Evolutionary conservation across 2,329 filamentous ascomycete genomes (phyloP), one percentile per base, ranked within the genome.

Genomic region (Hymenoscyphus albidus): DNA sequence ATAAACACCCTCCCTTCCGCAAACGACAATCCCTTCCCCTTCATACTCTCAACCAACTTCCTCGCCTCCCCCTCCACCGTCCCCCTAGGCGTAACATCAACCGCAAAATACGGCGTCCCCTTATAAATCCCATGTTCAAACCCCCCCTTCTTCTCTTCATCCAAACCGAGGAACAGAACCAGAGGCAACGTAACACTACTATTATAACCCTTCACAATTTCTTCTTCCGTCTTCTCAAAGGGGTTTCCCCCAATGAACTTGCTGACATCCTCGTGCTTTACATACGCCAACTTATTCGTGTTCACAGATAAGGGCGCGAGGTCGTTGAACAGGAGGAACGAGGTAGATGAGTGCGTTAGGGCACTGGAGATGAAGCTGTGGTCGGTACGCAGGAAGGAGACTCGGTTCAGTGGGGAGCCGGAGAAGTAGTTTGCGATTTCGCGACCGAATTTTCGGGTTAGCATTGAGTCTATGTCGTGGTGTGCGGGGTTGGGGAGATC

Each of bases 401-500:
- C 84, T 57, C 91, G 87, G 79, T 95, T 94, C 64, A 94, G 78
- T 6, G 88, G 89, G 62, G 85, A 89, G 70, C 91, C 89, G 59
- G 90, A 87, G 78, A 93, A 95, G 84, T 95, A 95, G 78, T 94
- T 95, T 74, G 88, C 84, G 67, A 91, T 82, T 78, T 94, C 91
- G 70, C 85, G 88, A 77, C 91, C 91, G 78, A 93, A 94, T 74
- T 88, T 91, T 65, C 85, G 82, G 71, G 87, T 86, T 72, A 95
- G 81, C 87, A 92, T 92, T 5, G 70, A 73, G 69, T 76, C 74
- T 9, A 73, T 62, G 60, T 72, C 67, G 67, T 69, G 66, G 57
- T 75, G 74, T 16, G 73, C 71, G 14, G 73, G 69, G 14, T 70
- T 68, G 35, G 74, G 74, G n/a, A 75, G 72, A 51, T 72, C 68